Conservation (phyloP, 306 rosid species). For the Cercis canadensis region DNA sequence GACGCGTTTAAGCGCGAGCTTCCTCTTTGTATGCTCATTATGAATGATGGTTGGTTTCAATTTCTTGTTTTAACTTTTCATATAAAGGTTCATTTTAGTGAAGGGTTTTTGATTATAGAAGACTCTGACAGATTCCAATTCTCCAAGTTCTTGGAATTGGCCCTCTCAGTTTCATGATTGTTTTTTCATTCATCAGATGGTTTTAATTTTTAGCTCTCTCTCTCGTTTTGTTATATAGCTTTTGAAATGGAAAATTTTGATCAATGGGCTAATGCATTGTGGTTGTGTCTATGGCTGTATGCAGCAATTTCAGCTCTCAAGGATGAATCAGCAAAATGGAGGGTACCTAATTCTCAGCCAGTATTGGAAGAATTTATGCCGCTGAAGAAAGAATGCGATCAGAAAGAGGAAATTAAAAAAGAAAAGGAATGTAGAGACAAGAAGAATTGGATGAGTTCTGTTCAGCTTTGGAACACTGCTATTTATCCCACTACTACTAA, state of each 20-base stretch:
- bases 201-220: background rate
- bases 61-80: background rate
- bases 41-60: constrained; percentile 73
- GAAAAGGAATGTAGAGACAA: constrained; percentile 77
- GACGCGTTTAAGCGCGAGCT: constrained; percentile 94
- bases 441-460: constrained; percentile 97
- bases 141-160: background rate
- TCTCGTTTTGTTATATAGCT: background rate
- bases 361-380: constrained; percentile 84
- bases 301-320: constrained; percentile 72
- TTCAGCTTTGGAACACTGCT: constrained; percentile 84
- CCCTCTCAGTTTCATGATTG: background rate
- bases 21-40: constrained; percentile 83
- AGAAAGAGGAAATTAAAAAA: constrained; percentile 37
- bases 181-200: background rate
- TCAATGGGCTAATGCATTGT: constrained; percentile 27
- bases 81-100: background rate
- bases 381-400: constrained; percentile 65
- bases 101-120: background rate
- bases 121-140: background rate
- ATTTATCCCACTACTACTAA: constrained; percentile 24
- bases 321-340: constrained; percentile 63
- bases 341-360: constrained; percentile 47
- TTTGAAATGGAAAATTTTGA: constrained; percentile 4
- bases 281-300: background rate